phyloP scores from a whole-genome alignment of 331 rosid species.

The Acacia pycnantha region DNA sequence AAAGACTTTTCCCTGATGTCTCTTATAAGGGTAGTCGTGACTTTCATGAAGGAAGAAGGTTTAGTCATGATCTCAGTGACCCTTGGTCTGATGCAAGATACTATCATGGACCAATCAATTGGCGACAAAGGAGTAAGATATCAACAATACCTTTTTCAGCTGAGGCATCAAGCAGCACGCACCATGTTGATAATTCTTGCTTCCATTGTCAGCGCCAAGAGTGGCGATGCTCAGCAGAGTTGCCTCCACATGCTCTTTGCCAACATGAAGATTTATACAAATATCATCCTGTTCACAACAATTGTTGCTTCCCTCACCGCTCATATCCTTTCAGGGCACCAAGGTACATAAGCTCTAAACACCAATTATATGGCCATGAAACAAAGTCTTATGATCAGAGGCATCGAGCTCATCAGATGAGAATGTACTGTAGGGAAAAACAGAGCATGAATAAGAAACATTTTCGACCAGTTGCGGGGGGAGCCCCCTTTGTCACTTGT shows the following conservation, averaged over 20 bases:
- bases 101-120: conserved; percentile 29
- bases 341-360: conserved; percentile 37
- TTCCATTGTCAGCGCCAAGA: conserved; percentile 41
- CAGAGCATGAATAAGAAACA: conserved; percentile 50
- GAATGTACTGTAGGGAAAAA: conserved; percentile 50
- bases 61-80: conserved; percentile 42
- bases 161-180: conserved; percentile 57
- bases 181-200: conserved; percentile 49
- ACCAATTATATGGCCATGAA: conserved; percentile 40
- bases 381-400: conserved; percentile 45
- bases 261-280: conserved; percentile 33
- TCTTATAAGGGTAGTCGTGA: conserved; percentile 41
- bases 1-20: conserved; percentile 38
- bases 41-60: conserved; percentile 37
- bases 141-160: conserved; percentile 63
- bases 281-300: conserved; percentile 42
- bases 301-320: conserved; percentile 34
- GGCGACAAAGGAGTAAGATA: conserved; percentile 38
- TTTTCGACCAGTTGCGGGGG: conserved; percentile 81
- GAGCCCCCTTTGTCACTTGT: conserved; percentile 84
- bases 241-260: conserved; percentile 39
- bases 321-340: conserved; percentile 58
- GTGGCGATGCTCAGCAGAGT: conserved; percentile 46
- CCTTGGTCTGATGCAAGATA: conserved; percentile 45
- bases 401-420: conserved; percentile 38